These are phyloP conservation scores for Cicer bijugum DNA, from an alignment of 306 rosid genomes.

Conservation along the genomic window DNA sequence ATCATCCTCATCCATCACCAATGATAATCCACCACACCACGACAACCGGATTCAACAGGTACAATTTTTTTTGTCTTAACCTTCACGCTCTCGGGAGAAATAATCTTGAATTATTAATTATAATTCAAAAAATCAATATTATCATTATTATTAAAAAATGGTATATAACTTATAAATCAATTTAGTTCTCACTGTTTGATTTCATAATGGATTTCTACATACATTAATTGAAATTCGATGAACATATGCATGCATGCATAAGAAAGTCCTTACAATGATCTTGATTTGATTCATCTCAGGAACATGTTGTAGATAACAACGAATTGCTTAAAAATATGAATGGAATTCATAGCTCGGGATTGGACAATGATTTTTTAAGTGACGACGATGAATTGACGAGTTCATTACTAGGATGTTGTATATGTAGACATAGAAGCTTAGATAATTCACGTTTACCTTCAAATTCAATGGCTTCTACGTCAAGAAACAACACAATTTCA, in stretches of 20 bases:
- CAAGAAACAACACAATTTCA: slow-evolving; percentile 36
- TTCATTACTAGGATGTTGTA: slow-evolving; percentile 15
- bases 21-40: neutral
- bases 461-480: neutral
- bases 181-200: neutral
- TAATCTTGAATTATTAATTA: no score
- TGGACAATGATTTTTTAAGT: slow-evolving; percentile 16
- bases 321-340: slow-evolving; percentile 32
- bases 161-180: neutral
- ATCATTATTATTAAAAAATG: slow-evolving; percentile 27
- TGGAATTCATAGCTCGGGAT: slow-evolving; percentile 43
- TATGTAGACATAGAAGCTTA: slow-evolving; percentile 38
- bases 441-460: slow-evolving; percentile 40
- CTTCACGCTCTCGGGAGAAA: no score
- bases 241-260: slow-evolving; percentile 28
- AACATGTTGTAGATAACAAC: neutral
- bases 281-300: slow-evolving; percentile 33
- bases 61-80: neutral
- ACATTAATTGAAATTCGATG: neutral
- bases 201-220: neutral
- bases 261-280: neutral
- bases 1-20: neutral
- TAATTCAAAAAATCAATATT: neutral
- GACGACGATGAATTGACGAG: slow-evolving; percentile 23
- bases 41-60: slow-evolving; percentile 28